Percentiles rank a stretch among this genome's conserved stretches.
These are phyloP conservation scores for Lasiosphaeria ovina DNA, from an alignment of 495 filamentous ascomycete genomes.

Conservation along the genomic window DNA sequence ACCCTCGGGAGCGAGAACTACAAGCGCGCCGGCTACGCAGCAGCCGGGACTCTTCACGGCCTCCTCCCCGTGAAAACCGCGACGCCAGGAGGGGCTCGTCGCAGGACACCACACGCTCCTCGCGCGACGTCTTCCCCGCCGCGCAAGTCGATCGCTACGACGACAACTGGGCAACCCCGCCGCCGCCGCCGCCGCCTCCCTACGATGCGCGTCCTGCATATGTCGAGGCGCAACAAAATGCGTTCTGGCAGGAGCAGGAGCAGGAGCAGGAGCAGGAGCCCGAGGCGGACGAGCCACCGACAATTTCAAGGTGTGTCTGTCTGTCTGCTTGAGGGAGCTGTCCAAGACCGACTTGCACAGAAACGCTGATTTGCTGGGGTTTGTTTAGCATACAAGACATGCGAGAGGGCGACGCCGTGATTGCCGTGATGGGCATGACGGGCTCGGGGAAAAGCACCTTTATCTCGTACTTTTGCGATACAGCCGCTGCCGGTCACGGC, in stretches of 20 bases:
- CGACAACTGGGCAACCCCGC: neutral
- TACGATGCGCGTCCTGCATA: neutral
- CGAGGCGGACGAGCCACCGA: too few relatives aligned
- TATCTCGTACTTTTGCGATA: conserved; percentile 9
- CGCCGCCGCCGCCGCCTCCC: too few relatives aligned
- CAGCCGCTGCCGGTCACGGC: neutral
- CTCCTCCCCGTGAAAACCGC: too few relatives aligned
- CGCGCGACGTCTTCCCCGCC: neutral
- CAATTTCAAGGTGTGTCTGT: neutral
- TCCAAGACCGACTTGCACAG: neutral
- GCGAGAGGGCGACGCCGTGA: conserved; percentile 4
- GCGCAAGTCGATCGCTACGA: neutral
- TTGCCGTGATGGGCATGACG: conserved; percentile 13
- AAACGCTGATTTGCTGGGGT: neutral
- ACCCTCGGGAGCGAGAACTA: neutral
- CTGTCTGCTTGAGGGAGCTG: neutral
- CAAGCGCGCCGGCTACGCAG: too few relatives aligned
- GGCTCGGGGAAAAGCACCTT: conserved; percentile 5
- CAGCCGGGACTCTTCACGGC: too few relatives aligned
- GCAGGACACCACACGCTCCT: neutral
- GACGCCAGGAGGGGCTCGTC: neutral
- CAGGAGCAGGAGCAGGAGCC: too few relatives aligned
- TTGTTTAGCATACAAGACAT: conserved; percentile 3
- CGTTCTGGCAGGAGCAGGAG: too few relatives aligned
- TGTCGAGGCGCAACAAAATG: neutral